These are phyloP conservation scores for Pseudogymnoascus sp. DNA, from an alignment of 2,329 filamentous ascomycete genomes.

Conservation along the genomic window DNA sequence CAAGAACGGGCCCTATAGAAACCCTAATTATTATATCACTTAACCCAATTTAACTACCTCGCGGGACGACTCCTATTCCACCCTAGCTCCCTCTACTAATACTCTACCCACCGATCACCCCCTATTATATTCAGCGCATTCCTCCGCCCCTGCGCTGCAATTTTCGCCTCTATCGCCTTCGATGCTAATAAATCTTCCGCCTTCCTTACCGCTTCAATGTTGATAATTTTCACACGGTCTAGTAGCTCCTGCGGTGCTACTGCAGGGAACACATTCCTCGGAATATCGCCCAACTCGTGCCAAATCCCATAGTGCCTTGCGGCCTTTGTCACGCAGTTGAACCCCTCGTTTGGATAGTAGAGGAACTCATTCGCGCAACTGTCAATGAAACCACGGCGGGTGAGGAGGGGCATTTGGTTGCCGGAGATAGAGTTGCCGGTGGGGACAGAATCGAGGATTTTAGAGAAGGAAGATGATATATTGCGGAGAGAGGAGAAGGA, in stretches of 20 bases:
- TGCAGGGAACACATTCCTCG: constrained; percentile 17
- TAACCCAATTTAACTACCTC: too few relatives aligned
- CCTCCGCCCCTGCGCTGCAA: neutral
- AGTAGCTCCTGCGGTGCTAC: constrained; percentile 9
- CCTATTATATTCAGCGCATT: neutral
- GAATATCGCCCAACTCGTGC: constrained; percentile 18
- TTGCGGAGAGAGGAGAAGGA: neutral
- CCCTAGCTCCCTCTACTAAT: neutral
- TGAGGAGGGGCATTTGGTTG: constrained; percentile 36
- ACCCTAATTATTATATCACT: too few relatives aligned
- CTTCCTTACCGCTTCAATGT: neutral
- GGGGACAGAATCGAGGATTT: neutral
- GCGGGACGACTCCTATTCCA: neutral
- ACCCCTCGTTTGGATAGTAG: constrained; percentile 15
- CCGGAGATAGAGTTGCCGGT: constrained; percentile 10
- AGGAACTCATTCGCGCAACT: constrained; percentile 17
- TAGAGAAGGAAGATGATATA: neutral
- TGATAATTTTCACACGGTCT: constrained; percentile 2
- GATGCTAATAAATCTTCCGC: neutral
- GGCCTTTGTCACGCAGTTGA: constrained; percentile 14
- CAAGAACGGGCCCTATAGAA: too few relatives aligned
- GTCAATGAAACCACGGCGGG: constrained; percentile 56
- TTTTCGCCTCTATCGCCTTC: neutral
- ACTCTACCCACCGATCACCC: neutral
- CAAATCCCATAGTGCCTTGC: constrained; percentile 18